Evolutionary conservation across 805 yeast genomes (phyloP), one percentile per base, ranked within the genome.

Genomic region (Suhomyces tanzawaensis): DNA sequence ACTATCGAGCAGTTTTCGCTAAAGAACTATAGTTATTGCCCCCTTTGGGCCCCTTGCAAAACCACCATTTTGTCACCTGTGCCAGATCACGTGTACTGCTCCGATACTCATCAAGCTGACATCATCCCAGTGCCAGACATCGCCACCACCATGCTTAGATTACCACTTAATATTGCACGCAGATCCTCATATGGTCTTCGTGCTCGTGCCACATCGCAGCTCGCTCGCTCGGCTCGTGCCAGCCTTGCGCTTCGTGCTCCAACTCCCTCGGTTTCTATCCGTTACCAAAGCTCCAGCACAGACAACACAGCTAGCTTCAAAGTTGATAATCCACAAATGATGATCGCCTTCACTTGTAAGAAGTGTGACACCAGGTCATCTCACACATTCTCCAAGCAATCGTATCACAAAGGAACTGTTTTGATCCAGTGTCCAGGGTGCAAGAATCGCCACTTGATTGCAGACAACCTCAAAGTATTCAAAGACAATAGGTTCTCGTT

Each of bases 341-440:
- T 88, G 83, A 74, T 91, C 16, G 91, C 95, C 0, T 90, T 91
- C 64, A 91, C 96, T 0, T 91, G 98, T 64, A 91, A 89, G 57
- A 78, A 79, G 47, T 91, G 98, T 62, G 73, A 78, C 32, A 77
- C 84, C 3, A 69, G 97, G 39, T 88, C 96, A 0, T 79, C 89
- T 3, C 98, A 91, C 55, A 74, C 82, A n/a, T 83, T 91, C 54
- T 84, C 96, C 4, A 90, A 90, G 49, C 98, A 91, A 62, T 90
- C 96, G 0, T 91, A 91, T 57, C 77, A 82, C 11, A 66, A 71
- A 7, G 98, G 98, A 1, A 82, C 96, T 0, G 95, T 91, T 3
- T 64, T 88, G 35, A 83, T 91, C 17, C 88, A 87, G 53, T 91
- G 98, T 57, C 98, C 98, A 0, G 85, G 89, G 12, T 91, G 98